A percentile compares a stretch with the other conserved stretches of the same genome.
These are phyloP conservation scores for Ensete ventricosum DNA, from an alignment of 176 grass and related monocot genomes.

Conservation along the genomic window DNA sequence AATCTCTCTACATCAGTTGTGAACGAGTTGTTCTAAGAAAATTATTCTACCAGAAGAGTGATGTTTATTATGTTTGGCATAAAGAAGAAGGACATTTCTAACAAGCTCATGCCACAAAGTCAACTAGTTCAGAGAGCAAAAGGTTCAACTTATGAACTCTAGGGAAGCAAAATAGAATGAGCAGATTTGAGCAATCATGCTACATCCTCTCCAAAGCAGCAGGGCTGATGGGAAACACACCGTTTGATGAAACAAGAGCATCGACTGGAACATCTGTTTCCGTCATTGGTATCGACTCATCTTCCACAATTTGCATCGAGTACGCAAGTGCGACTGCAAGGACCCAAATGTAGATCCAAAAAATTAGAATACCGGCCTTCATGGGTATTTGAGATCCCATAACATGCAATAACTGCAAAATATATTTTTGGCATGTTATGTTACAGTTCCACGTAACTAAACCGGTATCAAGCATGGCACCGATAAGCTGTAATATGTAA, in stretches of 20 bases:
- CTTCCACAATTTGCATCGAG: constrained; percentile 66
- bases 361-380: not conserved
- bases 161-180: not conserved
- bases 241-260: constrained; percentile 50
- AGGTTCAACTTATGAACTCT: no score
- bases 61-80: no score
- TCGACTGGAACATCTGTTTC: constrained; percentile 67
- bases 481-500: no score
- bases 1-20: no score
- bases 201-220: constrained; percentile 42
- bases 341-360: not conserved
- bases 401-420: no score
- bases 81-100: no score
- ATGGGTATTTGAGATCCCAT: not conserved
- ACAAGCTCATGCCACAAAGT: no score
- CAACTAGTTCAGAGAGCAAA: no score
- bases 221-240: constrained; percentile 57
- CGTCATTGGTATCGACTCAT: constrained; percentile 49
- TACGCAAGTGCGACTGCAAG: constrained; percentile 82
- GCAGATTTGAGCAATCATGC: not conserved
- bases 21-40: no score
- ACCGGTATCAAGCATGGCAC: no score
- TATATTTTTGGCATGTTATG: not conserved
- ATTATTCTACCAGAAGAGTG: no score
- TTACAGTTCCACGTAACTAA: no score